Percentiles rank a stretch among this genome's conserved stretches.
These are phyloP conservation scores for Boletus sp. DNA, from an alignment of 768 basidiomycete species.

Conservation along the genomic window DNA sequence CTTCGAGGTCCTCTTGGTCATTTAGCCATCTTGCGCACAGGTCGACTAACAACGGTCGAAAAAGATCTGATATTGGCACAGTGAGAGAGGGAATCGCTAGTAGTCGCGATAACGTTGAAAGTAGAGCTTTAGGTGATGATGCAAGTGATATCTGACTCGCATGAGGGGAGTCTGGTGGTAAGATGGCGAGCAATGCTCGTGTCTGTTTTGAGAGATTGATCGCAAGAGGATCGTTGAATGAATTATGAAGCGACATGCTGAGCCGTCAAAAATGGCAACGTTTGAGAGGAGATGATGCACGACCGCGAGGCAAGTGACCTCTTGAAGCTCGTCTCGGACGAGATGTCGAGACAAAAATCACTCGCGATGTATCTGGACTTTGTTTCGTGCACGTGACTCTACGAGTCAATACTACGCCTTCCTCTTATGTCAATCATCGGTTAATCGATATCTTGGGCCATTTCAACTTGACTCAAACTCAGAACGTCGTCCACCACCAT, in stretches of 20 bases:
- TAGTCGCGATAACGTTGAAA: slow-evolving; percentile 56
- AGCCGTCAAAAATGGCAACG: not conserved
- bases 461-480: not conserved
- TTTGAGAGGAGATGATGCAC: not conserved
- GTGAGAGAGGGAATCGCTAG: slow-evolving; percentile 66
- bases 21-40: slow-evolving; percentile 81
- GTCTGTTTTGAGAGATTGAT: slow-evolving; percentile 60
- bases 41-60: slow-evolving; percentile 77
- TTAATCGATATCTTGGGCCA: slow-evolving; percentile 18
- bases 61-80: slow-evolving; percentile 56
- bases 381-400: slow-evolving; percentile 23
- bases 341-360: slow-evolving; percentile 8
- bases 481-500: not conserved
- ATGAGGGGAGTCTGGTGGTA: slow-evolving; percentile 45
- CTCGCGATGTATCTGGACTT: not conserved
- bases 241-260: slow-evolving; percentile 9
- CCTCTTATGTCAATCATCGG: slow-evolving; percentile 10
- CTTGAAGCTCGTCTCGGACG: not conserved
- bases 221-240: slow-evolving; percentile 52
- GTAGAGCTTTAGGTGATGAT: slow-evolving; percentile 41
- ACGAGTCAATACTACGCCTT: slow-evolving; percentile 1
- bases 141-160: slow-evolving; percentile 38
- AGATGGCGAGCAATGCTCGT: slow-evolving; percentile 40
- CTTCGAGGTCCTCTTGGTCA: slow-evolving; percentile 44
- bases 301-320: not conserved